These are phyloP conservation scores for Cenchrus fungigraminus DNA, from an alignment of 176 grass and related monocot genomes.

Conservation along the genomic window DNA sequence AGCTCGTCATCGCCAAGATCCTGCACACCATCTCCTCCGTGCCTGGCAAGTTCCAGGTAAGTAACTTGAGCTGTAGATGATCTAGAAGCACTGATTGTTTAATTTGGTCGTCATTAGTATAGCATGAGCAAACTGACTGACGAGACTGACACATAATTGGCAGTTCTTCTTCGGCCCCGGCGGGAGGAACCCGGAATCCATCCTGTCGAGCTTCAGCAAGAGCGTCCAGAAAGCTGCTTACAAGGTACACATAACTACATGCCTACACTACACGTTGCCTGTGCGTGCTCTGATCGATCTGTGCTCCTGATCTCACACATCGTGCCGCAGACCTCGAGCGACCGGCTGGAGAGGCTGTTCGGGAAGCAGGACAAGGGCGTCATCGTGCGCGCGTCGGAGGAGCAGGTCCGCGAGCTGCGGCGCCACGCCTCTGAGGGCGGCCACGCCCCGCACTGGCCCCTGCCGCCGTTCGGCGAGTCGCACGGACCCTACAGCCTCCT, in stretches of 20 bases:
- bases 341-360: constrained; percentile 48
- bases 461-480: constrained; percentile 50
- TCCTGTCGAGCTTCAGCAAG: constrained; percentile 60
- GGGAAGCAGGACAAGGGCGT: constrained; percentile 36
- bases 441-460: constrained; percentile 50
- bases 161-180: constrained; percentile 71
- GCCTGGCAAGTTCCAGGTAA: constrained; percentile 64
- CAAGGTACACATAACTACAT: constrained; percentile 37
- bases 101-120: background rate
- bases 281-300: background rate
- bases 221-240: constrained; percentile 61
- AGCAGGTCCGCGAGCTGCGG: constrained; percentile 62
- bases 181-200: constrained; percentile 59
- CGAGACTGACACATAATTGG: background rate
- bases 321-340: constrained; percentile 40
- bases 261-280: background rate
- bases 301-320: background rate
- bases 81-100: background rate
- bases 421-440: constrained; percentile 48
- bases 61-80: background rate
- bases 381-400: constrained; percentile 62
- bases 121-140: background rate
- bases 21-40: constrained; percentile 61
- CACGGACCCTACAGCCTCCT: constrained; percentile 54
- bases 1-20: constrained; percentile 67